Base-by-base conservation (phyloP, 164 flowering plant genomes). In the Warburgia ugandensis region DNA sequence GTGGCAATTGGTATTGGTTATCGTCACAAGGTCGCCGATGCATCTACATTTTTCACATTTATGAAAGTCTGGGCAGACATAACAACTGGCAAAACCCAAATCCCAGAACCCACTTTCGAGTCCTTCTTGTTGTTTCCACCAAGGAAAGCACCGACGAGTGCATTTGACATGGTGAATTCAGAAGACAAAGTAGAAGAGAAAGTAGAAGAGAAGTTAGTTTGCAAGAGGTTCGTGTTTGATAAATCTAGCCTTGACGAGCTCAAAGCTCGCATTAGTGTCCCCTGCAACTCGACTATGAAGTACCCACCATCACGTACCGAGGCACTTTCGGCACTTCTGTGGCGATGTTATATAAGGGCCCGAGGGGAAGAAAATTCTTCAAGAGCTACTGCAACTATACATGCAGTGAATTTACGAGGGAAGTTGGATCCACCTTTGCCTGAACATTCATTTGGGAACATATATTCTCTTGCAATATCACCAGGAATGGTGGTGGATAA, bases 11-110 rank as follows among this genome's bases (percentile, higher is more conserved):
- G 78, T 6, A 11, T 77, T 3, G 66, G 80, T 56, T 32, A 74
- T 17, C 65, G 72, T 1, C 88, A 81, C 48, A 68, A 58, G 54
- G 38, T 77, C 19, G 56, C 65, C 13, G 88, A 79, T 50, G 78
- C 66, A 5, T 50, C 56, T 4, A 57, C 77, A 0, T 6, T 72
- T 2, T 54, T 60, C 30, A 45, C 48, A 0, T 81, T 84, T 41
- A 40, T 78, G 19, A 62, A 58, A 10, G 52, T 36, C 0, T 84
- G 87, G 92, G 62, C 78, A 11, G 39, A 64, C 12, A 16, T 39
- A 0, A 65, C 79, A 19, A 45, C 48, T 2, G 66, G 68, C 3
- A 14, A 43, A 14, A 10, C 32, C 3, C 47, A 55, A 6, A 26
- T 11, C 1, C 10, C 29, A 10, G 25, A 6, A 5, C 80, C 76